phyloP scores from a whole-genome alignment of 1,284 basidiomycete genomes.

The Boletus sp. region DNA sequence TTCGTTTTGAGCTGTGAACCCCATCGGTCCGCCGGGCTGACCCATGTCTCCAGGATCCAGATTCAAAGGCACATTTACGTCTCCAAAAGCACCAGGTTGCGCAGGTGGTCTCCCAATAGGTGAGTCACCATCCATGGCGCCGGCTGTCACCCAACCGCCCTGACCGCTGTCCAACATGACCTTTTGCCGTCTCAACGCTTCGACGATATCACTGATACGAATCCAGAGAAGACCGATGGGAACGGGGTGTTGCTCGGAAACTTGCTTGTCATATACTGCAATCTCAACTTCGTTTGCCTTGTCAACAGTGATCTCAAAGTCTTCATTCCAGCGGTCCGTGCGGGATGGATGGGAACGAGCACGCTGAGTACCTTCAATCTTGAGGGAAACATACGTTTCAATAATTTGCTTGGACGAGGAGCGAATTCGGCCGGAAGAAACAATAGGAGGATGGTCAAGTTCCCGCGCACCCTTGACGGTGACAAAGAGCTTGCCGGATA shows the following conservation, averaged over 20 bases:
- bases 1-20: slow-evolving; percentile 45
- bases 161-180: slow-evolving; percentile 81
- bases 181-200: slow-evolving; percentile 91
- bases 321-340: slow-evolving; percentile 96
- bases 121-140: slow-evolving; percentile 68
- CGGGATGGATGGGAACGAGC: slow-evolving; percentile 91
- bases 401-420: slow-evolving; percentile 74
- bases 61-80: slow-evolving; percentile 56
- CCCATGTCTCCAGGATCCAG: slow-evolving; percentile 35
- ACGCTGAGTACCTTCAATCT: slow-evolving; percentile 93
- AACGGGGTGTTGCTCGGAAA: slow-evolving; percentile 72
- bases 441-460: slow-evolving; percentile 87
- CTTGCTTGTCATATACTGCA: slow-evolving; percentile 91
- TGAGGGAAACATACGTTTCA: slow-evolving; percentile 92
- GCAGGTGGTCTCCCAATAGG: slow-evolving; percentile 35
- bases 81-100: slow-evolving; percentile 42
- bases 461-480: slow-evolving; percentile 89
- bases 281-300: slow-evolving; percentile 99
- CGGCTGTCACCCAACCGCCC: slow-evolving; percentile 91
- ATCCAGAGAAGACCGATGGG: slow-evolving; percentile 98
- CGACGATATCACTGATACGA: slow-evolving; percentile 90
- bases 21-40: slow-evolving; percentile 29
- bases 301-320: slow-evolving; percentile 94
- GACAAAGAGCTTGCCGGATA: slow-evolving; percentile 91
- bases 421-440: slow-evolving; percentile 54